Conservation (phyloP, 148 eudicot genomes). For the Nepenthes gracilis region DNA sequence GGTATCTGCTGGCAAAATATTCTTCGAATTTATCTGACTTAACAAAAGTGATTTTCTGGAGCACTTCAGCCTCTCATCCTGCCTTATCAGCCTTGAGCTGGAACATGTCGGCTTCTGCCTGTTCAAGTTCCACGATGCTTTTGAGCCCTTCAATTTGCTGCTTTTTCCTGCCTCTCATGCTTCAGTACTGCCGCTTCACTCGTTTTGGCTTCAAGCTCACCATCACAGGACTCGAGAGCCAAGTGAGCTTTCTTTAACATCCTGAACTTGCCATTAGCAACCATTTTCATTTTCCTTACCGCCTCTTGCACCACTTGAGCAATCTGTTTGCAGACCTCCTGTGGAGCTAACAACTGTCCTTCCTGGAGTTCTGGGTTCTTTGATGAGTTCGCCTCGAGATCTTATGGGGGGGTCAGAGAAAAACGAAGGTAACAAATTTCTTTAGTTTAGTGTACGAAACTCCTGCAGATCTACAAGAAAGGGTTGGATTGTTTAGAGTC, state of each 20-base stretch:
- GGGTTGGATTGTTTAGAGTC: no score
- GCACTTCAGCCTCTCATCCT: conserved; percentile 54
- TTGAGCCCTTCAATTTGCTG: conserved; percentile 63
- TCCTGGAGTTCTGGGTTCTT: conserved; percentile 36
- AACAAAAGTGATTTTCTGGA: conserved; percentile 41
- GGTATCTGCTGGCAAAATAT: conserved; percentile 50
- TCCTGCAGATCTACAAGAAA: no score
- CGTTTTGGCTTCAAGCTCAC: conserved; percentile 54
- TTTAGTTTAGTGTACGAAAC: no score
- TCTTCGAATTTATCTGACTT: conserved; percentile 54
- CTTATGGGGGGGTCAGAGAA: conserved; percentile 14
- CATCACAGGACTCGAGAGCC: conserved; percentile 56
- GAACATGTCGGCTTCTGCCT: conserved; percentile 72
- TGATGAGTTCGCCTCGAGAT: conserved; percentile 35
- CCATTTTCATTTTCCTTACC: conserved; percentile 57
- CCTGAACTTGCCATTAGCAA: conserved; percentile 53
- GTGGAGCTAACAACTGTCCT: conserved; percentile 41
- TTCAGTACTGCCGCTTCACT: conserved; percentile 43
- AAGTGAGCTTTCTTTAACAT: conserved; percentile 52
- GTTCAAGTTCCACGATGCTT: conserved; percentile 49
- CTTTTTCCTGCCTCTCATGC: conserved; percentile 51
- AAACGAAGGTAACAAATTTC: not conserved
- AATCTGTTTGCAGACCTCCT: conserved; percentile 53
- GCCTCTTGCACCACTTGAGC: conserved; percentile 67
- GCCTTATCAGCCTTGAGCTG: conserved; percentile 61